Percentiles rank a stretch among this genome's conserved stretches.
Evolutionary conservation across 768 basidiomycete genomes (phyloP).

Genomic region (Kwoniella heveanensis): DNA sequence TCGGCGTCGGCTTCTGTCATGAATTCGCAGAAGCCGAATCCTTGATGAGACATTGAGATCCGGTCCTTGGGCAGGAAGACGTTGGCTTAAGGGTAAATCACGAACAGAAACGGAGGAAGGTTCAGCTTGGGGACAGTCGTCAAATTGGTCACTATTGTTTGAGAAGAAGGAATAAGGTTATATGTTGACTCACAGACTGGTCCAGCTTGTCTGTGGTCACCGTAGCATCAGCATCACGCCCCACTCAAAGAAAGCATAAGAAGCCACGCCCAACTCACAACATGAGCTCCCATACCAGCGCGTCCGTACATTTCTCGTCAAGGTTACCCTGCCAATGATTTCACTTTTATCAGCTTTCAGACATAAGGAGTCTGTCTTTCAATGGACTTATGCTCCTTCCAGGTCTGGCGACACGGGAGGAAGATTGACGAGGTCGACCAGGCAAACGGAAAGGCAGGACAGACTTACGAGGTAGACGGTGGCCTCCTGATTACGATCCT

Average conservation of each 20-base stretch:
- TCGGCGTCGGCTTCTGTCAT: constrained; percentile 98
- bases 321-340: constrained; percentile 98
- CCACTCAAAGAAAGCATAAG: background rate
- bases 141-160: background rate
- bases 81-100: too few species aligned
- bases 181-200: constrained; percentile 79
- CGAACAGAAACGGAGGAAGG: background rate
- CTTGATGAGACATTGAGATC: constrained; percentile 97
- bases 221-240: constrained; percentile 4
- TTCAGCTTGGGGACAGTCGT: too few species aligned
- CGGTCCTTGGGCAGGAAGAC: constrained; percentile 98
- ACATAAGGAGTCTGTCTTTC: too few species aligned
- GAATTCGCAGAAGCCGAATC: constrained; percentile 99
- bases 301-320: constrained; percentile 91
- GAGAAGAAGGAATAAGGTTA: background rate
- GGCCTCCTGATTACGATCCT: constrained; percentile 84
- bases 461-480: constrained; percentile 75
- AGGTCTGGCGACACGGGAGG: too few species aligned
- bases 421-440: too few species aligned
- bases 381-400: too few species aligned
- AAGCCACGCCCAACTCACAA: constrained; percentile 56
- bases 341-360: too few species aligned
- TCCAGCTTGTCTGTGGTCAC: constrained; percentile 70
- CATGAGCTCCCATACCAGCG: constrained; percentile 97
- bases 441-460: background rate